These are phyloP conservation scores for Ramaria rubella DNA, from an alignment of 768 basidiomycete genomes.

Conservation along the genomic window DNA sequence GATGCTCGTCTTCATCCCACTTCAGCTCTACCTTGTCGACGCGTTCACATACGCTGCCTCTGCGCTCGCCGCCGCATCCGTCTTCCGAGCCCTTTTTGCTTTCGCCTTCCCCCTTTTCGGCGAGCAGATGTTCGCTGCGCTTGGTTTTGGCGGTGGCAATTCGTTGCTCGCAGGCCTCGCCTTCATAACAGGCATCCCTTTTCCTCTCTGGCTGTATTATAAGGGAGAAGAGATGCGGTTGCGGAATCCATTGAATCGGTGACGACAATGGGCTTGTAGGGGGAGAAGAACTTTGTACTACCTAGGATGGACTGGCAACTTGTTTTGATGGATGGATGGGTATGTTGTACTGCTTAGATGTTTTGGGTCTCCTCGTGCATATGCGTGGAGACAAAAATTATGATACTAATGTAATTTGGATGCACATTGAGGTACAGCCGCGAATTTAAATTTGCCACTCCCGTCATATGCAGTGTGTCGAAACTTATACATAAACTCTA, in stretches of 20 bases:
- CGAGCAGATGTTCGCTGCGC: constrained; percentile 14
- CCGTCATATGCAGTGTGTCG: too few species aligned
- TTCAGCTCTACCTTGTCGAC: constrained; percentile 16
- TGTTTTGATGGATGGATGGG: too few species aligned
- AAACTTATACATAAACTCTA: too few species aligned
- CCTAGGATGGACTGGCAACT: too few species aligned
- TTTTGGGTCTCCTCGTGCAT: too few species aligned
- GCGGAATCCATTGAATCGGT: constrained; percentile 11
- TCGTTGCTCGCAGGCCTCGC: constrained; percentile 16
- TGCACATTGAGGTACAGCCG: too few species aligned
- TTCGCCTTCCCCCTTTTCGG: constrained; percentile 19
- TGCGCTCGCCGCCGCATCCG: constrained; percentile 13
- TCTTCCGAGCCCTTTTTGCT: constrained; percentile 16
- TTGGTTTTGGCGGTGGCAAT: constrained; percentile 17
- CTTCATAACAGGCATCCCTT: constrained; percentile 16
- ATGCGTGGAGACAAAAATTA: too few species aligned
- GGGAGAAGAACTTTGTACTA: too few species aligned
- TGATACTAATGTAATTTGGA: too few species aligned
- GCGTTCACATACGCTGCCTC: constrained; percentile 15
- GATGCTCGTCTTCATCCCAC: constrained; percentile 11
- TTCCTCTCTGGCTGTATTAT: constrained; percentile 16
- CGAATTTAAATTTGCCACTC: too few species aligned
- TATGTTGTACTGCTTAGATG: too few species aligned
- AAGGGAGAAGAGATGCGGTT: constrained; percentile 10
- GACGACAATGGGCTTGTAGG: too few species aligned